Conservation (phyloP, 2,329 filamentous ascomycete genomes). For the Fusarium musae region DNA sequence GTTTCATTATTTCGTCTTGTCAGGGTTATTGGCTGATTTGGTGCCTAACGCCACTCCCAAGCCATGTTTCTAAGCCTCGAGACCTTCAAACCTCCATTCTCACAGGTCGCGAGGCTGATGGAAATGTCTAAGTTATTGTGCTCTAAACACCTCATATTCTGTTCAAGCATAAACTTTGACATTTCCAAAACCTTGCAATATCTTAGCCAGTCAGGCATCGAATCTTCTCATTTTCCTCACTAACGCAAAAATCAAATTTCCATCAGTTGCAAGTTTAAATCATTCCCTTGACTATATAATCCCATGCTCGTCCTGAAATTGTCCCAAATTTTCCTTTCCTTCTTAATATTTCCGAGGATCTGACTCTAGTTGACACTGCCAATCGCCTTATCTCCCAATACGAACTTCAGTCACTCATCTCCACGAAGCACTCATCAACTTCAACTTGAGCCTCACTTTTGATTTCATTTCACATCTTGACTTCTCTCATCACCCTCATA, state of each 20-base stretch:
- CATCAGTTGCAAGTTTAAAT: too few relatives aligned
- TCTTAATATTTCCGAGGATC: not conserved
- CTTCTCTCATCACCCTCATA: not conserved
- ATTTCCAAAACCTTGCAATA: too few relatives aligned
- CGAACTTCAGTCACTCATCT: not conserved
- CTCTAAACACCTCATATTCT: fast-evolving
- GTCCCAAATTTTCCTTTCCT: too few relatives aligned
- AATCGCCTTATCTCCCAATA: not conserved
- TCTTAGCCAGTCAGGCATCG: not conserved
- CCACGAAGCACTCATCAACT: not conserved
- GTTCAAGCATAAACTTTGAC: fast-evolving
- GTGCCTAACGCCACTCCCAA: not conserved
- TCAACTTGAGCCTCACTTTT: not conserved
- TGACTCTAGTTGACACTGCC: not conserved
- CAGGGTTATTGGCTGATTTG: not conserved
- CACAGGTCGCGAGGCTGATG: too few relatives aligned
- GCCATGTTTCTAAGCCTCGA: not conserved
- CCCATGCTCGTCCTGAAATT: fast-evolving
- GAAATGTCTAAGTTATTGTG: too few relatives aligned
- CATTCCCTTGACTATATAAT: not conserved
- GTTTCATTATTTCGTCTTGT: too few relatives aligned
- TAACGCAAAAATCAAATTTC: too few relatives aligned
- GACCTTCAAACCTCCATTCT: not conserved
- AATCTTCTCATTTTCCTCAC: too few relatives aligned
- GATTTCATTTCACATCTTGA: not conserved